Conservation (phyloP, 129 eudicot genomes). For the Silybum marianum region DNA sequence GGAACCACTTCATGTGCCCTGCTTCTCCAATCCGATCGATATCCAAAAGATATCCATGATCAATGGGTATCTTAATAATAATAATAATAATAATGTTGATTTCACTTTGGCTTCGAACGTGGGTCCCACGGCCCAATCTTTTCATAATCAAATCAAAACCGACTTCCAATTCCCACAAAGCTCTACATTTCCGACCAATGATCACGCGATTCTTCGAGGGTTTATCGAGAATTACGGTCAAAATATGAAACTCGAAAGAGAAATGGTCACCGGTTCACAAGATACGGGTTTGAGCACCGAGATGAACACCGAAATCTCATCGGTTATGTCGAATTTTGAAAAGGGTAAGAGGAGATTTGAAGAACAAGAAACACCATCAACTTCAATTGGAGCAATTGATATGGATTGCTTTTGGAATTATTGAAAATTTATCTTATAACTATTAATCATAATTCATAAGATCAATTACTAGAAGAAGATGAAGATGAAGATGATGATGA, state of each 20-base stretch:
- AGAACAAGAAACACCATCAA: conserved; percentile 52
- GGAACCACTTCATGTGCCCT: conserved; percentile 71
- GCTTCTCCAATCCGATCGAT: conserved; percentile 76
- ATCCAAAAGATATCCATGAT: conserved; percentile 35
- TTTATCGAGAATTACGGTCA: conserved; percentile 47
- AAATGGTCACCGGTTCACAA: conserved; percentile 53
- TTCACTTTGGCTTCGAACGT: conserved; percentile 17
- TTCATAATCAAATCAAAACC: conserved; percentile 15
- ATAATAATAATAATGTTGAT: no score
- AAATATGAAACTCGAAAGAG: conserved; percentile 42
- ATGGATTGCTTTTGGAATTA: conserved; percentile 56
- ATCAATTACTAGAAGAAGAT: neutral
- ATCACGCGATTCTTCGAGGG: conserved; percentile 45
- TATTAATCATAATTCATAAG: no score
- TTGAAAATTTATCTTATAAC: conserved; percentile 12
- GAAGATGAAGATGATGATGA: conserved; percentile 11
- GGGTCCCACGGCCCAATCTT: conserved; percentile 19
- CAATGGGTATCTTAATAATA: conserved; percentile 19
- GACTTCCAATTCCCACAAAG: conserved; percentile 26
- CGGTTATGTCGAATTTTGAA: conserved; percentile 58
- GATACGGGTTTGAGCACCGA: conserved; percentile 66
- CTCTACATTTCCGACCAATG: conserved; percentile 35
- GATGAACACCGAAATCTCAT: conserved; percentile 62
- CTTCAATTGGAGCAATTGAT: conserved; percentile 52
- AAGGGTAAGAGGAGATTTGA: conserved; percentile 52